Evolutionary conservation across 2,329 filamentous ascomycete species (phyloP), one percentile per base, ranked within the genome.

Genomic region (Xylariaceae sp.): DNA sequence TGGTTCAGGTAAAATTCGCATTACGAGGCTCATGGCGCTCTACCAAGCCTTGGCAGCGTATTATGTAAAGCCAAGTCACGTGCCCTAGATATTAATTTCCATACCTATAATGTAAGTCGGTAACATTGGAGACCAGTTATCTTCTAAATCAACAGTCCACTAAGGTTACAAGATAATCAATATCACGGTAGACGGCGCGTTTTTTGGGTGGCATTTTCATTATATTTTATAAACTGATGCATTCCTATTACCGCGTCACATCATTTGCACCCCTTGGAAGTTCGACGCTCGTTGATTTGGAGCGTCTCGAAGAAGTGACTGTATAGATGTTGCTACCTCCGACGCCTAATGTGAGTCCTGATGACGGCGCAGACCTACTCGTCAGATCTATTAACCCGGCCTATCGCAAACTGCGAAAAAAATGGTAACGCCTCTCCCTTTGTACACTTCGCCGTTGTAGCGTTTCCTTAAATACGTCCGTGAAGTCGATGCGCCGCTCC

Each of bases 311-410:
- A 50, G 24, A 56, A 56, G 34, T 26, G 48, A 44, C 48, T 54
- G 56, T 51, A 53, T 54, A 51, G 9, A 60, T 62, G 23, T 53
- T 60, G 52, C 46, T 61, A 55, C 59, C 56, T 51, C 48, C 56
- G 45, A 60, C 56, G 59, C 56, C 59, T 44, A 49, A 49, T 40
- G 49, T 51, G 48, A 56, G 45, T 31, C 53, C 36, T 41, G 36
- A 37, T 55, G 41, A 53, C 45, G 34, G 26, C 26, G 16, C 37
- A 46, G 48, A 45, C 24, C 48, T 56, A 28, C 41, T 31, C 51
- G 40, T 50, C 43, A 57, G 33, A 55, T 62, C 60, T 60, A 60
- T 60, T 54, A 54, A 54, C 53, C 53, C 50, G 21, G 46, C 31
- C 43, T 8, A 51, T 45, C 53, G 45, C 45, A 53, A 46, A 37